phyloP scores from a whole-genome alignment of 345 rosid species.

The Salix exigua region DNA sequence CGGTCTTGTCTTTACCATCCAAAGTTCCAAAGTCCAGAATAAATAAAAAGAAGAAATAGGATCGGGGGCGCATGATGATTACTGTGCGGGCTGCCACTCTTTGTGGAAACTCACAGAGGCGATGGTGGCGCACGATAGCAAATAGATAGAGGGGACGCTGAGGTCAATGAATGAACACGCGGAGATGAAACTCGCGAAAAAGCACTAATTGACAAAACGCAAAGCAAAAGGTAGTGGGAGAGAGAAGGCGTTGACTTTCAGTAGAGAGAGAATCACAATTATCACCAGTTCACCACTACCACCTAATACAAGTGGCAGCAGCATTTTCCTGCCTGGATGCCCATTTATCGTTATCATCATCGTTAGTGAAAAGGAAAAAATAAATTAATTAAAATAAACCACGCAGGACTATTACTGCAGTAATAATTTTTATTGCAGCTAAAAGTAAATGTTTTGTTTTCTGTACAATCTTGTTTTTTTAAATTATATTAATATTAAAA shows the following conservation, averaged over 20 bases:
- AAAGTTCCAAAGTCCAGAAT: too few species aligned
- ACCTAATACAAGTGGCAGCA: conserved; percentile 7
- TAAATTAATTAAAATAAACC: too few species aligned
- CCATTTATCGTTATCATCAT: neutral
- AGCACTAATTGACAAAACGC: conserved; percentile 8
- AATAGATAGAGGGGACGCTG: neutral
- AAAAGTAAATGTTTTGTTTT: too few species aligned
- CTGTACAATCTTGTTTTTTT: too few species aligned
- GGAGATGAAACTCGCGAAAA: conserved; percentile 13
- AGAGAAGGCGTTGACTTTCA: conserved; percentile 36
- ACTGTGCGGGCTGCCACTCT: neutral
- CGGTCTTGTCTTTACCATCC: too few species aligned
- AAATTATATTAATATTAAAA: too few species aligned
- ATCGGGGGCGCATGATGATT: neutral
- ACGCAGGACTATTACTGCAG: neutral
- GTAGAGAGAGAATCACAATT: neutral
- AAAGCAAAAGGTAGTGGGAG: conserved; percentile 32
- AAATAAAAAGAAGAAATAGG: neutral
- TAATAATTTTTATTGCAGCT: too few species aligned
- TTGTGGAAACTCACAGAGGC: neutral
- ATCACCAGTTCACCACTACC: neutral
- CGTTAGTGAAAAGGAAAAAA: neutral
- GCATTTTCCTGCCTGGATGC: neutral
- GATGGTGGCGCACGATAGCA: conserved; percentile 22
- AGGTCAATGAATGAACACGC: conserved; percentile 22